Evolutionary conservation across 768 basidiomycete species (phyloP).

Genomic region (Candolleomyces eurysporus): DNA sequence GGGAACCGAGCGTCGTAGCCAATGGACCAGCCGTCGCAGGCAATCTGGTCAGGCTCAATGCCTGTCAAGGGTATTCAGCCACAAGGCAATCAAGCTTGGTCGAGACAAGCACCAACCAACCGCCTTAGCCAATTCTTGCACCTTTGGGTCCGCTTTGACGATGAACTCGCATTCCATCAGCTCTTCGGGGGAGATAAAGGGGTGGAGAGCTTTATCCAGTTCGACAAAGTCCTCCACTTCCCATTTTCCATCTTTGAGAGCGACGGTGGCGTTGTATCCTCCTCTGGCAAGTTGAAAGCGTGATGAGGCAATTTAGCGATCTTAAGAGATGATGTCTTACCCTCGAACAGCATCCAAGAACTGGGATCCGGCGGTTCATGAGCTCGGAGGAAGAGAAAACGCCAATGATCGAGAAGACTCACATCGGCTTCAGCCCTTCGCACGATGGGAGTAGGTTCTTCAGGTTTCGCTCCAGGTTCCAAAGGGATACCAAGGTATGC

Average conservation of each 20-base stretch:
- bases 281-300: slow-evolving; percentile 21
- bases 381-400: background rate
- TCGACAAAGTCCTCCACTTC: slow-evolving; percentile 54
- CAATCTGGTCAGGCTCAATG: slow-evolving; percentile 66
- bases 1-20: slow-evolving; percentile 90
- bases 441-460: slow-evolving; percentile 49
- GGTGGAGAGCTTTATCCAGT: slow-evolving; percentile 68
- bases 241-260: slow-evolving; percentile 56
- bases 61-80: slow-evolving; percentile 37
- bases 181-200: slow-evolving; percentile 84
- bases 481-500: slow-evolving; percentile 76
- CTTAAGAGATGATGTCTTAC: slow-evolving; percentile 30
- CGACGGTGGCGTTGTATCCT: slow-evolving; percentile 57
- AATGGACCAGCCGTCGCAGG: slow-evolving; percentile 87
- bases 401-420: slow-evolving; percentile 24
- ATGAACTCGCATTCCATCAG: slow-evolving; percentile 71
- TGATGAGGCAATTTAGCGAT: slow-evolving; percentile 10
- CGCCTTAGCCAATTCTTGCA: slow-evolving; percentile 72
- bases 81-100: background rate
- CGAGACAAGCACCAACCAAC: slow-evolving; percentile 53
- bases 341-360: slow-evolving; percentile 77
- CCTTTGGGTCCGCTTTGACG: slow-evolving; percentile 61
- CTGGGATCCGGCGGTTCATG: slow-evolving; percentile 32
- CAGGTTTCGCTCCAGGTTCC: slow-evolving; percentile 53
- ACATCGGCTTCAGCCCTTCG: slow-evolving; percentile 81